These are phyloP conservation scores for Gilbertella persicaria DNA, from an alignment of 371 early-diverging fungal species.

Conservation along the genomic window DNA sequence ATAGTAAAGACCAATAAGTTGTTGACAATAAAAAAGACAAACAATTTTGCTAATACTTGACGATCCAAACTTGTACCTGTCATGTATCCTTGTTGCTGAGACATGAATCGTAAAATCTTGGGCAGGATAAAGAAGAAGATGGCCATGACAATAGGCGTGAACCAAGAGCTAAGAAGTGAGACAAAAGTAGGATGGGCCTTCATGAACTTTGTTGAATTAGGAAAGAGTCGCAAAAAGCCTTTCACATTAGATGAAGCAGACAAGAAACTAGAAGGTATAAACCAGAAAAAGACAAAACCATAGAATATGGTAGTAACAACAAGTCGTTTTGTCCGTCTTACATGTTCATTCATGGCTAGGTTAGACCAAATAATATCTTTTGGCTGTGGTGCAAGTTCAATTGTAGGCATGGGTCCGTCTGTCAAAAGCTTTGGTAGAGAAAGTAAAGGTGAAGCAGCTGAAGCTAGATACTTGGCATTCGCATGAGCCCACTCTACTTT, in stretches of 20 bases:
- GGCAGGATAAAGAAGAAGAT: slow-evolving; percentile 72
- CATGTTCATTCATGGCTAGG: slow-evolving; percentile 57
- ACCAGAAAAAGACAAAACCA: slow-evolving; percentile 66
- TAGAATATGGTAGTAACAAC: slow-evolving; percentile 58
- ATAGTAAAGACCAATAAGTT: slow-evolving; percentile 69
- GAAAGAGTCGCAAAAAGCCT: slow-evolving; percentile 54
- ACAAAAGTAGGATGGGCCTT: slow-evolving; percentile 48
- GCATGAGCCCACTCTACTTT: slow-evolving; percentile 65
- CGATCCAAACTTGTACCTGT: slow-evolving; percentile 78
- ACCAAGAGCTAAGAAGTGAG: slow-evolving; percentile 64
- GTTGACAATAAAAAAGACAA: slow-evolving; percentile 75
- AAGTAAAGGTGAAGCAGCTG: slow-evolving; percentile 10
- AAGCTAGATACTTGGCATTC: slow-evolving; percentile 46
- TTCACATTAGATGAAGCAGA: slow-evolving; percentile 63
- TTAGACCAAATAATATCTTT: slow-evolving; percentile 85
- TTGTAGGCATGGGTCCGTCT: slow-evolving; percentile 4
- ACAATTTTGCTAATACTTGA: slow-evolving; percentile 73
- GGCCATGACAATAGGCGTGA: slow-evolving; percentile 74
- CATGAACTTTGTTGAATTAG: slow-evolving; percentile 54
- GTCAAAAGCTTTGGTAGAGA: slow-evolving; percentile 10
- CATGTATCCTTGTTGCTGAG: slow-evolving; percentile 75
- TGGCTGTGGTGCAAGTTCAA: slow-evolving; percentile 70
- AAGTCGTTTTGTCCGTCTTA: slow-evolving; percentile 60
- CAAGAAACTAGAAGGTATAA: slow-evolving; percentile 66
- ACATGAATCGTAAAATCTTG: slow-evolving; percentile 64